Evolutionary conservation across 768 basidiomycete species (phyloP).

Genomic region (Tephrocybe sp.): DNA sequence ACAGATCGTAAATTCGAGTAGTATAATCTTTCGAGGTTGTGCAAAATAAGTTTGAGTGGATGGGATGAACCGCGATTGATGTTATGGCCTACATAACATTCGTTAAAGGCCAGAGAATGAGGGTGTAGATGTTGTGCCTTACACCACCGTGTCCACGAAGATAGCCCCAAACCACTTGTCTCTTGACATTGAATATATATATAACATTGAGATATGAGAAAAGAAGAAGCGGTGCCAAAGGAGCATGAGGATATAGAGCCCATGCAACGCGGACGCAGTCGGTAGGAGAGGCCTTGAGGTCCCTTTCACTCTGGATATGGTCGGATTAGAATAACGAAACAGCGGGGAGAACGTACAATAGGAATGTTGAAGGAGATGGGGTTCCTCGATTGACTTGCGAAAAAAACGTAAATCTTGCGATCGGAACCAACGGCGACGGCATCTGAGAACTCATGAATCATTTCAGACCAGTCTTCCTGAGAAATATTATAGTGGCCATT

Average conservation of each 20-base stretch:
- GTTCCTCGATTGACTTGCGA: slow-evolving; percentile 26
- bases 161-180: slow-evolving; percentile 39
- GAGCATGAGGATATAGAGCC: slow-evolving; percentile 46
- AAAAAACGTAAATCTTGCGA: slow-evolving; percentile 36
- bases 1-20: slow-evolving; percentile 68
- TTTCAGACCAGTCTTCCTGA: slow-evolving; percentile 42
- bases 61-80: slow-evolving; percentile 65
- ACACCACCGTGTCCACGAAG: slow-evolving; percentile 77
- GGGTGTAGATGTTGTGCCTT: slow-evolving; percentile 26
- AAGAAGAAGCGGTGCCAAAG: slow-evolving; percentile 59
- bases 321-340: not conserved
- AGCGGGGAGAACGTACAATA: slow-evolving; percentile 22
- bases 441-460: slow-evolving; percentile 50
- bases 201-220: slow-evolving; percentile 54
- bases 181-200: slow-evolving; percentile 52
- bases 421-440: slow-evolving; percentile 49
- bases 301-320: slow-evolving; percentile 10
- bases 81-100: slow-evolving; percentile 50
- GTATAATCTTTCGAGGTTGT: slow-evolving; percentile 76
- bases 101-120: slow-evolving; percentile 10
- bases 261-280: slow-evolving; percentile 53
- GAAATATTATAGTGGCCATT: slow-evolving; percentile 28
- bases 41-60: slow-evolving; percentile 56
- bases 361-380: slow-evolving; percentile 39
- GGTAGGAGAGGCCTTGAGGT: slow-evolving; percentile 20